Percentiles rank a stretch among this genome's conserved stretches.
Evolutionary conservation across 345 rosid genomes (phyloP).

Genomic region (Bruguiera sexangula): DNA sequence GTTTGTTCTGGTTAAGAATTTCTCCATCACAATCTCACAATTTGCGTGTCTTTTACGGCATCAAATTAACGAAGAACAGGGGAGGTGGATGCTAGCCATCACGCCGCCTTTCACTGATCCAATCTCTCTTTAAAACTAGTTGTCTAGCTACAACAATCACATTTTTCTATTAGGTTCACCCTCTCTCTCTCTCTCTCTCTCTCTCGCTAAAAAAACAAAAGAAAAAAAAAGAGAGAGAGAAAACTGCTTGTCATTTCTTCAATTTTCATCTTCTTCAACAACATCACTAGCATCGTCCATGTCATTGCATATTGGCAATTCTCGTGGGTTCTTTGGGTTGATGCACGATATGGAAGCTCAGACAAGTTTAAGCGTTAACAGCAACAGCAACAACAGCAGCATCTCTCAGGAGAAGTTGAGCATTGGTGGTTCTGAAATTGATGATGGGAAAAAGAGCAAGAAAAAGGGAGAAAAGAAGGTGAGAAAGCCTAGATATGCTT

Average conservation of each 20-base stretch:
- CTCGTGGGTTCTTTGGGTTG: conserved; percentile 32
- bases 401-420: conserved; percentile 1
- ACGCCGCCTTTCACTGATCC: neutral
- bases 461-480: conserved; percentile 52
- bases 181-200: neutral
- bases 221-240: conserved; percentile 5
- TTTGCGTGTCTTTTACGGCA: conserved; percentile 40
- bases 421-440: conserved; percentile 16
- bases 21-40: neutral
- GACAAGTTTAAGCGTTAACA: neutral
- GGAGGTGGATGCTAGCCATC: neutral
- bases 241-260: conserved; percentile 15
- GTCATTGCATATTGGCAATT: conserved; percentile 2
- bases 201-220: neutral
- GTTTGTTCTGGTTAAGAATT: neutral
- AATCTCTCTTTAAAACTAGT: neutral
- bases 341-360: conserved; percentile 25
- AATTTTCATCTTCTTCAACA: conserved; percentile 21
- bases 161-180: neutral
- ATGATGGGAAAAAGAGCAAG: conserved; percentile 29
- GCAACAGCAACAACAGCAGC: neutral
- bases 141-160: neutral
- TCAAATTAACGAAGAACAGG: conserved; percentile 12
- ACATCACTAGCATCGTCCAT: conserved; percentile 13
- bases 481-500: conserved; percentile 61